Evolutionary conservation across 225 moss, liverwort and hornwort species (phyloP).

Genomic region (Sphagnum tenellum): DNA sequence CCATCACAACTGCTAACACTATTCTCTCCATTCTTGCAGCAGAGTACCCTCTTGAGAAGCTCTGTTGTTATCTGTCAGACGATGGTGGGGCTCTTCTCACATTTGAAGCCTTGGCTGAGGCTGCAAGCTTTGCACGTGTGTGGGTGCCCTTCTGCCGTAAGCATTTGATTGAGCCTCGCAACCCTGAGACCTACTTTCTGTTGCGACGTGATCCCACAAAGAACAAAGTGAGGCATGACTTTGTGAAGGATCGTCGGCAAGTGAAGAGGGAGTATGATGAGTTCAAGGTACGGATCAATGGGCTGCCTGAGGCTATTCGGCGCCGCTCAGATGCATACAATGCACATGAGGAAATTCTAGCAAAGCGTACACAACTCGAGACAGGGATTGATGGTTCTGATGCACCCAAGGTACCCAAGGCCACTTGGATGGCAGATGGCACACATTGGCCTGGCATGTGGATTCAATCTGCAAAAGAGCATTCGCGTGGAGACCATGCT

Average conservation of each 20-base stretch:
- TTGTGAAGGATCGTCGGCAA: constrained; percentile 78
- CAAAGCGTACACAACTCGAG: constrained; percentile 64
- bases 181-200: constrained; percentile 74
- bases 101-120: constrained; percentile 82
- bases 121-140: constrained; percentile 76
- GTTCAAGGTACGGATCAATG: constrained; percentile 85
- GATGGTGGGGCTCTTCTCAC: constrained; percentile 78
- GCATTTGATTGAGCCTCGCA: constrained; percentile 75
- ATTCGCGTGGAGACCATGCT: constrained; percentile 79
- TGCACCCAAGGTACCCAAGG: constrained; percentile 62
- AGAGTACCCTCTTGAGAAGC: constrained; percentile 76
- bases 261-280: constrained; percentile 94
- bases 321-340: constrained; percentile 83
- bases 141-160: constrained; percentile 96
- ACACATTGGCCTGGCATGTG: constrained; percentile 94
- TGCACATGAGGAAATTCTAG: constrained; percentile 84
- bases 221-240: constrained; percentile 71
- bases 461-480: constrained; percentile 62
- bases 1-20: constrained; percentile 77
- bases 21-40: constrained; percentile 78
- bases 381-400: constrained; percentile 53
- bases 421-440: constrained; percentile 97
- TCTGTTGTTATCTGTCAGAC: constrained; percentile 74
- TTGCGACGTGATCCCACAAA: constrained; percentile 72
- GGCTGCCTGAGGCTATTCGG: constrained; percentile 77